phyloP scores from a whole-genome alignment of 805 yeast species.

The Yarrowia alimentaria region DNA sequence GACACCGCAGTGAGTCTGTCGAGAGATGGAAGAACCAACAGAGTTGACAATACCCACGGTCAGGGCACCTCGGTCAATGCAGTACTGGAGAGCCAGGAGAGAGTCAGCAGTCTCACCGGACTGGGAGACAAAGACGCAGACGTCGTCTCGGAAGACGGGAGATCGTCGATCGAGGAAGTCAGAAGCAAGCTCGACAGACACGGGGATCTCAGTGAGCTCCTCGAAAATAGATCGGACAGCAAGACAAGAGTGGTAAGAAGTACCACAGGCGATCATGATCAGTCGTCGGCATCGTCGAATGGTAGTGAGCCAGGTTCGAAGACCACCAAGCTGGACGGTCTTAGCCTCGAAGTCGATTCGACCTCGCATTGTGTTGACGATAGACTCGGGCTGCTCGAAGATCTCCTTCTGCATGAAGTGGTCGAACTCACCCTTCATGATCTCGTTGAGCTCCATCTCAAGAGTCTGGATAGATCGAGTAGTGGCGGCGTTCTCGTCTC shows the following conservation, averaged over 20 bases:
- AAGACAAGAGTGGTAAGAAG: conserved; percentile 96
- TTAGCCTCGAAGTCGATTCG: conserved; percentile 87
- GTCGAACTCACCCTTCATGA: conserved; percentile 94
- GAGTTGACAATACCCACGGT: conserved; percentile 97
- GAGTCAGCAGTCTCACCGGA: conserved; percentile 99
- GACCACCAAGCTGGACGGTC: conserved; percentile 82
- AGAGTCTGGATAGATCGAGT: conserved; percentile 94
- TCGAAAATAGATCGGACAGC: conserved; percentile 96
- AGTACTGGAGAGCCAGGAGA: conserved; percentile 89
- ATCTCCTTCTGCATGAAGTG: conserved; percentile 99
- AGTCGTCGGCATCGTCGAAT: conserved; percentile 93
- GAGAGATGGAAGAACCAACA: conserved; percentile 94
- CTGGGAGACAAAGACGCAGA: conserved; percentile 96
- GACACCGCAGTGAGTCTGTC: conserved; percentile 98
- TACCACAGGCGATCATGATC: conserved; percentile 99
- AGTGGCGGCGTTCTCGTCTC: conserved; percentile 77
- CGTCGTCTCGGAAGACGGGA: conserved; percentile 98
- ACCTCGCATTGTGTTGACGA: conserved; percentile 99
- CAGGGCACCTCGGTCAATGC: conserved; percentile 94
- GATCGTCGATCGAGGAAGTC: conserved; percentile 92
- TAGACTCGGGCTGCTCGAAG: conserved; percentile 97
- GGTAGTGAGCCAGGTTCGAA: conserved; percentile 76
- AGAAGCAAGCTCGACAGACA: conserved; percentile 86
- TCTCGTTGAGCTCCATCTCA: conserved; percentile 95
- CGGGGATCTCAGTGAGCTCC: conserved; percentile 94